Base-by-base conservation (phyloP, 139 green algal genomes). In the Chlamydomonas eustigma region DNA sequence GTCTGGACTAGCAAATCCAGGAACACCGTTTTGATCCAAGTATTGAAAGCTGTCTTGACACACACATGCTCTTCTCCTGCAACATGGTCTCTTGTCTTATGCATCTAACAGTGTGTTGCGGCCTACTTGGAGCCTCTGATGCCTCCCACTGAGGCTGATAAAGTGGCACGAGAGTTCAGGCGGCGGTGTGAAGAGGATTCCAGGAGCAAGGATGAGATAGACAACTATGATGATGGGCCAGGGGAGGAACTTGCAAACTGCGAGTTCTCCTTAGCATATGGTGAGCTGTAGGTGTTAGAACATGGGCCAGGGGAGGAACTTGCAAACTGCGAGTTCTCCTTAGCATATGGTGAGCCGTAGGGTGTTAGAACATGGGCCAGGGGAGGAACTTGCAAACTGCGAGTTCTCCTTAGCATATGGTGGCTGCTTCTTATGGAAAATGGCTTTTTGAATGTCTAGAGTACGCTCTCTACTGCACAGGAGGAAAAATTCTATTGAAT, bases 351-450 rank as follows among this genome's bases (percentile, higher is more conserved):
- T 84, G 87, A 83, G 78, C n/a, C n/a, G n/a, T n/a, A n/a, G n/a
- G n/a, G n/a, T n/a, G n/a, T n/a, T n/a, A n/a, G n/a, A n/a, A n/a
- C n/a, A 76, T 3, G 71, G 28, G 44, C 39, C 39, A 31, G 71
- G 71, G 8, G 44, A 76, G 44, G 44, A 76, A 52, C 84, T 96
- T 50, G 93, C 86, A 84, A 89, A 95, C 86, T 96, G 91, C 85
- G 83, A 93, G 78, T 97, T 97, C 87, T 90, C 82, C 37, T 85
- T 96, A 31, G 93, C 92, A 2, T 95, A 96, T 78, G 92, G 90
- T 84, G 87, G n/a, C n/a, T n/a, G n/a, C n/a, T n/a, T n/a, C n/a
- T n/a, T n/a, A n/a, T n/a, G n/a, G n/a, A n/a, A n/a, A n/a, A n/a
- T n/a, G n/a, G n/a, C n/a, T n/a, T n/a, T n/a, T n/a, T n/a, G n/a